Base-by-base conservation (phyloP, 768 basidiomycete genomes). In the Tephrocybe sp. region DNA sequence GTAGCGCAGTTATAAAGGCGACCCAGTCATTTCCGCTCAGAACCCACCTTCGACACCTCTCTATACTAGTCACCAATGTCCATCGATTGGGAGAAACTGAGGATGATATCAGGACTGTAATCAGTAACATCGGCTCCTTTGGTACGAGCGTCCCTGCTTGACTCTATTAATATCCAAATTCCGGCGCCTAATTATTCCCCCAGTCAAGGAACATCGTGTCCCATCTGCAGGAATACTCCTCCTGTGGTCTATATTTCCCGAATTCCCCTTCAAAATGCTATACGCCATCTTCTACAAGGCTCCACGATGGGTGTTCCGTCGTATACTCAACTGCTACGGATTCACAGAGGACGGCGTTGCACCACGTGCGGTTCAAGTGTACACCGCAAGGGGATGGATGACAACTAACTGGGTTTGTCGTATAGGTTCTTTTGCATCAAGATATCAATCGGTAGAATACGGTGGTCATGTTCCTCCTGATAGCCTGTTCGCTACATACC, bases 401-500 rank as follows among this genome's bases (percentile, higher is more conserved):
- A 42, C 6, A n/a, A 19, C 26, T 18, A 25, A 3, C 6, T 19
- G 4, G 5, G 5, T n/a, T 8, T 5, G 32, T 1, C 9, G 3
- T 12, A 8, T 22, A 49, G 48, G 27, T 35, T 25, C 48, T 3
- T 35, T 11, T 28, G 32, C 48, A 15, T 42, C 40, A 22, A 26
- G 25, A 9, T 42, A 49, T 18, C 48, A 49, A 31, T 49, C 39
- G 12, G n/a, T 42, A 21, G 42, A 49, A 5, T 42, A 34, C n/a
- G 30, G 48, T 5, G 48, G 48, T 11, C 31, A 39, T 35, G 24
- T 27, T 18, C 48, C 48, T 7, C 31, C 22, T 16, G 35, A 42
- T 35, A 49, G 48, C 16, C 34, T 25, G 7, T 42, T 49, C 15
- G n/a, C 39, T 2, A 11, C 28, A 5, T 49, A 42, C 25, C 48